Conservation (phyloP, 2,329 filamentous ascomycete genomes). For the Alternaria hordeiaustralica region DNA sequence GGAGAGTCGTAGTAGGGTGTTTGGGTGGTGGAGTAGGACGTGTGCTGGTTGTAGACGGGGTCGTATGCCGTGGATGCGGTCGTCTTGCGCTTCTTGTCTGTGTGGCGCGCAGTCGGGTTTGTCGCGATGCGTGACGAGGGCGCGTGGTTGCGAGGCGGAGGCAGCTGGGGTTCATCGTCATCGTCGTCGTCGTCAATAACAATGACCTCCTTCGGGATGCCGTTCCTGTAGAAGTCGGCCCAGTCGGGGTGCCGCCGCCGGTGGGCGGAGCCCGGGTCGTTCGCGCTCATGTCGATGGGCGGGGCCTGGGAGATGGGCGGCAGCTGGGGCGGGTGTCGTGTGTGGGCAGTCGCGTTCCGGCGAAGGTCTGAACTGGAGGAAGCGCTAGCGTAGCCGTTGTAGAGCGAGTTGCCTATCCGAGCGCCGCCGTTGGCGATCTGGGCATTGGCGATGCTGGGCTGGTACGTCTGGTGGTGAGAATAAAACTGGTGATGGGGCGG, state of each 20-base stretch:
- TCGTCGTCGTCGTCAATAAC: conserved; percentile 61
- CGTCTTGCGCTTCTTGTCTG: conserved; percentile 78
- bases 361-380: conserved; percentile 46
- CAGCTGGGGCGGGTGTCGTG: conserved; percentile 41
- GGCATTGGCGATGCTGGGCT: conserved; percentile 44
- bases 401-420: conserved; percentile 46
- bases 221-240: conserved; percentile 53
- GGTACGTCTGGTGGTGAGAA: conserved; percentile 49
- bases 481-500: conserved; percentile 50
- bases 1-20: conserved; percentile 72
- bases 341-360: conserved; percentile 44
- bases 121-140: conserved; percentile 35
- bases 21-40: conserved; percentile 75
- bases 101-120: conserved; percentile 59
- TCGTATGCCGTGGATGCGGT: conserved; percentile 68
- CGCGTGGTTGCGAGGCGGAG: conserved; percentile 29
- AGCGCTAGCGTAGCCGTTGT: conserved; percentile 48
- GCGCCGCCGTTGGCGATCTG: conserved; percentile 41
- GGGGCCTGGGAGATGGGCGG: conserved; percentile 33
- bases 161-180: conserved; percentile 33
- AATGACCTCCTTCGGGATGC: conserved; percentile 58
- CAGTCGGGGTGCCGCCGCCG: conserved; percentile 47
- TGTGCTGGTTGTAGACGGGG: conserved; percentile 72
- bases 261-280: conserved; percentile 19
- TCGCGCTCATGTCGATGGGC: conserved; percentile 35